phyloP scores from a whole-genome alignment of 208 protist species.

The Trypanosoma caninum region DNA sequence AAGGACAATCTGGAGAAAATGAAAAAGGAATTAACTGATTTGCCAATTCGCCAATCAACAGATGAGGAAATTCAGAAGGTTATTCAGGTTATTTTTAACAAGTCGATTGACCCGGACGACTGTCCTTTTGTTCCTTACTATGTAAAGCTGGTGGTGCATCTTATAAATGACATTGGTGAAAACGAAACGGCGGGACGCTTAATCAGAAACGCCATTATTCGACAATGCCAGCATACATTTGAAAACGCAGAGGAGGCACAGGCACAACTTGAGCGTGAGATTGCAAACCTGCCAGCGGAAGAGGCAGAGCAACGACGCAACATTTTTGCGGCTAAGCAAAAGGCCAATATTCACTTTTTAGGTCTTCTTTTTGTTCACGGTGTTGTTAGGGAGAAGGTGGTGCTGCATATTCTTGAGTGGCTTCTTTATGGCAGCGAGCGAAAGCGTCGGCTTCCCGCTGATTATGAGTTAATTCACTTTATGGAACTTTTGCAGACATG shows the following conservation, averaged over 20 bases:
- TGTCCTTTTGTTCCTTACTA: conserved; percentile 72
- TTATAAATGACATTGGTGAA: conserved; percentile 70
- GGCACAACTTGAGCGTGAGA: conserved; percentile 41
- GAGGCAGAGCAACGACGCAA: conserved; percentile 58
- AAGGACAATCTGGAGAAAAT: conserved; percentile 63
- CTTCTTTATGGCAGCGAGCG: conserved; percentile 65
- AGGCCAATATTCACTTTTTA: conserved; percentile 86
- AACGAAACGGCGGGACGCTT: conserved; percentile 51
- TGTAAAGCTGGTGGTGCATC: conserved; percentile 68
- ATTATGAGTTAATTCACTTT: conserved; percentile 75
- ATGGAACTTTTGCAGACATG: conserved; percentile 78
- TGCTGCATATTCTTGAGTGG: conserved; percentile 59
- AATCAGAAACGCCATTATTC: conserved; percentile 69
- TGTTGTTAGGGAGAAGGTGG: conserved; percentile 59
- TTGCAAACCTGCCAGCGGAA: conserved; percentile 43
- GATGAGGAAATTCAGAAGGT: conserved; percentile 81
- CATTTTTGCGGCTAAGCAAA: conserved; percentile 71
- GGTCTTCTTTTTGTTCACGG: conserved; percentile 65
- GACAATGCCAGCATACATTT: conserved; percentile 73
- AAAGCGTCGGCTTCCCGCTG: conserved; percentile 54
- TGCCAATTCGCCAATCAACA: conserved; percentile 85
- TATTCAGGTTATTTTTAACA: conserved; percentile 83
- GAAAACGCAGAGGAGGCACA: conserved; percentile 39
- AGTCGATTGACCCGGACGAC: conserved; percentile 79
- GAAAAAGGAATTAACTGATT: conserved; percentile 63